Evolutionary conservation across 495 filamentous ascomycete genomes (phyloP).

Genomic region (Aspergillus sparsus): DNA sequence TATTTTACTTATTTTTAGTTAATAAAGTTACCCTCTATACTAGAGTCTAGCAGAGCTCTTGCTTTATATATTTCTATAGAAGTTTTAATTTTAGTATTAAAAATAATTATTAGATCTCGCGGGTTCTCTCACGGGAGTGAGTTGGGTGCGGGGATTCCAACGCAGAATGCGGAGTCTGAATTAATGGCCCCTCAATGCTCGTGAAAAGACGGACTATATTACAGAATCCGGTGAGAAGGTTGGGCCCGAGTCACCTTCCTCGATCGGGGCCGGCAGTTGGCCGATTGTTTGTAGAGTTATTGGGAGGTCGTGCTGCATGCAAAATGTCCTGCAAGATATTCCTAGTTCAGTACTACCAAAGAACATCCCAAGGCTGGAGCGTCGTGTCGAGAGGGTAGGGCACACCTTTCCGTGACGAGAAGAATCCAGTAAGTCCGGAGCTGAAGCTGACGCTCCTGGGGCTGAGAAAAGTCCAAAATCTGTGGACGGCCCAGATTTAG

Average conservation of each 20-base stretch:
- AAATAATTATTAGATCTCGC: constrained; percentile 17
- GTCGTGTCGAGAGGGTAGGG: not conserved
- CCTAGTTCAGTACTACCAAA: not conserved
- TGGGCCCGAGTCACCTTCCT: constrained; percentile 10
- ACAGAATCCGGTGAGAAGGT: constrained; percentile 13
- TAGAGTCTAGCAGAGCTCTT: too few relatives aligned
- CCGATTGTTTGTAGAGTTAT: constrained; percentile 19
- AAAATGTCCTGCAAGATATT: constrained; percentile 12
- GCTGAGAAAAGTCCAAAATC: not conserved
- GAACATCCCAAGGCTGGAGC: not conserved
- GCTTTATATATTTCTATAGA: too few relatives aligned
- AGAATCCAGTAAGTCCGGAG: constrained; percentile 18
- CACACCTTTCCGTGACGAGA: constrained; percentile 17
- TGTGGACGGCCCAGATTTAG: constrained; percentile 11
- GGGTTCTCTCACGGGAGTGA: constrained; percentile 13
- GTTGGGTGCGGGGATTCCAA: constrained; percentile 2
- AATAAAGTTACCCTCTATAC: too few relatives aligned
- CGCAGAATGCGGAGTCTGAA: constrained; percentile 8
- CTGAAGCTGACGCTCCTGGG: constrained; percentile 9
- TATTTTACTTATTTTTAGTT: too few relatives aligned
- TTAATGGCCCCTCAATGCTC: constrained; percentile 15
- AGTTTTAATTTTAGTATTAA: too few relatives aligned
- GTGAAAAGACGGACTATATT: constrained; percentile 16
- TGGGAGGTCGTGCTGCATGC: constrained; percentile 18
- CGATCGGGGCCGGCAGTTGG: constrained; percentile 8